Base-by-base conservation (phyloP, 2,329 filamentous ascomycete species). In the Sordariomycetes sp. region DNA sequence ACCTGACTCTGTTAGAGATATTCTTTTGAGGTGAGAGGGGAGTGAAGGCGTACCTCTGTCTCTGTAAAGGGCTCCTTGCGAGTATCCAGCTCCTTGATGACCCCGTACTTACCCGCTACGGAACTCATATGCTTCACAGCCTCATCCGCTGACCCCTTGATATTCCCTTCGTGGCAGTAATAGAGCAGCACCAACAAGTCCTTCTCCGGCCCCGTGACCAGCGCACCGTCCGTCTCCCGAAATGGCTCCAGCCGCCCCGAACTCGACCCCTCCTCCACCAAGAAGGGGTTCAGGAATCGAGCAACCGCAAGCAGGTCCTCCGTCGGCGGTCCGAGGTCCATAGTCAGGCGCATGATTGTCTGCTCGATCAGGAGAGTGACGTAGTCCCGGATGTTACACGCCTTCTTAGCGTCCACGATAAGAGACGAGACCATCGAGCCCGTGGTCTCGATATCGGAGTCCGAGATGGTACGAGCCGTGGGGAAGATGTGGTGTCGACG, bases 181-280 rank as follows among this genome's bases (percentile, higher is more conserved):
- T 61, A 59, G 20, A 64, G 40, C 18, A 64, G 53, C 20, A 64
- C 60, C 7, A 62, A 53, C 1, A 64, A 58, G 25, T 63, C 61
- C 28, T 58, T 64, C 52, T 64, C 62, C 22, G 48, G 11, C 0
- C 57, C 59, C 6, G 61, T 60, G 2, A 64, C 58, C 20, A 62
- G 43, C 5, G 55, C 54, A 1, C 55, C 8, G 14, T 63, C 60
- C 5, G 60, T 59, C 32, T 14, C 25, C 3, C 61, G 52, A 22
- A 64, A 62, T 0, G 62, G 53, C 14, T 54, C 53, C 3, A 12
- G 25, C n/a, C 25, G 18, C 18, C 25, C 55, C 1, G 28, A 28
- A 11, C 24, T n/a, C 14, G 18, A 22, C 11, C 57, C 58, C 16
- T 57, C 58, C 11, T 37, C 43, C 37, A 55, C 54, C 24, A 64